These are phyloP conservation scores for Globisporangium sylvaticum DNA, from an alignment of 352 stramenopile species.

Conservation along the genomic window DNA sequence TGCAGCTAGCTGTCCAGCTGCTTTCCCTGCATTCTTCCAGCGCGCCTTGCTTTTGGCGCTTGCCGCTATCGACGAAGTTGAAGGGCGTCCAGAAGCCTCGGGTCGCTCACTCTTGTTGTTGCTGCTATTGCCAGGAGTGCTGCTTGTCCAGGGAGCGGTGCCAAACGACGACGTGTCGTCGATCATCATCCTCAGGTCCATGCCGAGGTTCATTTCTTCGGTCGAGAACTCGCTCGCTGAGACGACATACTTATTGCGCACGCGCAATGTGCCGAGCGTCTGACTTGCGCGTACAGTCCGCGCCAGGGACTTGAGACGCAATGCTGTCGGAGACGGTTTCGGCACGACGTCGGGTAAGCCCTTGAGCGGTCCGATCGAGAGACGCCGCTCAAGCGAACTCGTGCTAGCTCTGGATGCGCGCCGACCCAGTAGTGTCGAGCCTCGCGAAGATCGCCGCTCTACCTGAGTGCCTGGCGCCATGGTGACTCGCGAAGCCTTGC, in stretches of 20 bases:
- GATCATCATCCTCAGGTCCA: conserved; percentile 32
- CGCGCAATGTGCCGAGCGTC: conserved; percentile 31
- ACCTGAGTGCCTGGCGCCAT: conserved; percentile 8
- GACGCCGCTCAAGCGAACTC: conserved; percentile 7
- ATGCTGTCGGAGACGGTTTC: conserved; percentile 36
- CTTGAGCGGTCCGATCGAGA: conserved; percentile 16
- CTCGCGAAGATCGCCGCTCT: conserved; percentile 3
- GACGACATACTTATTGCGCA: conserved; percentile 36
- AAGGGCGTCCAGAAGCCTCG: not conserved
- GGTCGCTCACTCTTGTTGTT: conserved; percentile 10
- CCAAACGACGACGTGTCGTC: conserved; percentile 17
- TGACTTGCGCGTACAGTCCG: conserved; percentile 54
- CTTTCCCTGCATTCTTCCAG: conserved; percentile 7
- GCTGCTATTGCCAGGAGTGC: not conserved
- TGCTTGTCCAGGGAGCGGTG: conserved; percentile 6
- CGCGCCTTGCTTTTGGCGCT: conserved; percentile 12
- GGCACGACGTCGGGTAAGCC: conserved; percentile 14
- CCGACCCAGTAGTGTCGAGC: conserved; percentile 5
- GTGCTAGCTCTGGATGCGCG: conserved; percentile 14
- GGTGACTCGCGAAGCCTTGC: conserved; percentile 16
- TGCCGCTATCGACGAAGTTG: not conserved
- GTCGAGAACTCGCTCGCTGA: conserved; percentile 34
- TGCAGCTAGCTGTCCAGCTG: not conserved
- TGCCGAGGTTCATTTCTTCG: conserved; percentile 33
- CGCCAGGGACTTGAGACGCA: conserved; percentile 39